phyloP scores from a whole-genome alignment of 2,329 filamentous ascomycete genomes.

The Cladosporium sp. region DNA sequence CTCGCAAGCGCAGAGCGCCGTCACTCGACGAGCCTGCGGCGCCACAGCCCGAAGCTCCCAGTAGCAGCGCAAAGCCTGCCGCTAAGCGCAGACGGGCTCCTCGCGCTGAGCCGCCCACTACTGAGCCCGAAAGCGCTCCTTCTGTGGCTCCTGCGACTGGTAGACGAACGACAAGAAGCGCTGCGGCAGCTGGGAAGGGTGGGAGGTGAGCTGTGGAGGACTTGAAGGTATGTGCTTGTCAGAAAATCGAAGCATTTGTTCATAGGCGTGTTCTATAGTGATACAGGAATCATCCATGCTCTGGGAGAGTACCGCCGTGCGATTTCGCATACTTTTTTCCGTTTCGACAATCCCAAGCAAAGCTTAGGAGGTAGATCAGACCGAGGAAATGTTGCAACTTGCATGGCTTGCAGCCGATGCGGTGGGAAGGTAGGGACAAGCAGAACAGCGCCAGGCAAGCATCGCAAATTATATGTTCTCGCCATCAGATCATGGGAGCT shows the following conservation, averaged over 20 bases:
- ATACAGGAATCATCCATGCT: not conserved
- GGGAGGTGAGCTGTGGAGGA: not conserved
- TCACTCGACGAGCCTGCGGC: not conserved
- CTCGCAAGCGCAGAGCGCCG: constrained; percentile 12
- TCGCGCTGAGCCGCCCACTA: not conserved
- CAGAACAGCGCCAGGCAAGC: too few relatives aligned
- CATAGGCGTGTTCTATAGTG: not conserved
- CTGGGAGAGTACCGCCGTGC: not conserved
- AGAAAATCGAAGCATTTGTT: not conserved
- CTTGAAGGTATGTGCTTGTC: not conserved
- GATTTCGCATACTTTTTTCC: too few relatives aligned
- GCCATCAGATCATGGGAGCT: too few relatives aligned
- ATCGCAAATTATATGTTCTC: too few relatives aligned
- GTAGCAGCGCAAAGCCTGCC: not conserved
- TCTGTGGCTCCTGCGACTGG: not conserved
- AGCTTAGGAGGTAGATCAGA: too few relatives aligned
- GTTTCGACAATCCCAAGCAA: too few relatives aligned
- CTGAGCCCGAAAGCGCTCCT: not conserved
- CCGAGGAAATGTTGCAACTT: too few relatives aligned
- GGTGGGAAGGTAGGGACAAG: too few relatives aligned
- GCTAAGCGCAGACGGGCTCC: constrained; percentile 13
- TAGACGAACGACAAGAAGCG: constrained; percentile 3
- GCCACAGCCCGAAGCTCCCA: not conserved
- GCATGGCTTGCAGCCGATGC: too few relatives aligned
- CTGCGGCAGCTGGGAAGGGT: constrained; percentile 4